Evolutionary conservation across 2,329 filamentous ascomycete genomes (phyloP).

Genomic region (Sporothrix variecibatus): DNA sequence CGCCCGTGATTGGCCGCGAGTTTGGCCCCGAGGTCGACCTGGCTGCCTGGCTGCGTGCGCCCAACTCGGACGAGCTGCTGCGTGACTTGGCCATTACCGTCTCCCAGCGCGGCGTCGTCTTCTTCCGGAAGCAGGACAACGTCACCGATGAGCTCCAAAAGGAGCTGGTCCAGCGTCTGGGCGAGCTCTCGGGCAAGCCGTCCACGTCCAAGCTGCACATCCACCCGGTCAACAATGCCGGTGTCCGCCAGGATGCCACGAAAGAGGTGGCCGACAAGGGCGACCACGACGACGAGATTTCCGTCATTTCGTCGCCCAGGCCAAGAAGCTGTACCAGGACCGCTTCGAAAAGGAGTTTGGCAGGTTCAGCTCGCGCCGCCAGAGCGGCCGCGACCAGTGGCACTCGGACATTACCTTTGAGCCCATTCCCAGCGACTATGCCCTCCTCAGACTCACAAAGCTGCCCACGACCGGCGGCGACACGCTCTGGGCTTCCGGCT

Average conservation of each 20-base stretch:
- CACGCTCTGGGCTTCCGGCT: conserved; percentile 68
- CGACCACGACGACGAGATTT: conserved; percentile 45
- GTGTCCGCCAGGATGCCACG: conserved; percentile 13
- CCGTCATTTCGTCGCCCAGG: conserved; percentile 48
- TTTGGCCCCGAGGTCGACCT: conserved; percentile 50
- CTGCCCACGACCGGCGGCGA: conserved; percentile 49
- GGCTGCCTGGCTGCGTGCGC: conserved; percentile 55
- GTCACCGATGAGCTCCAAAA: conserved; percentile 27
- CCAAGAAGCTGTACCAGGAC: conserved; percentile 27
- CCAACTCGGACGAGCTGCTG: conserved; percentile 57
- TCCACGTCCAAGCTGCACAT: conserved; percentile 54
- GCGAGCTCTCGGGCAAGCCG: conserved; percentile 39
- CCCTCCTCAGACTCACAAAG: conserved; percentile 46
- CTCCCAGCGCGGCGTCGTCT: conserved; percentile 52
- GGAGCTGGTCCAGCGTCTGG: conserved; percentile 29
- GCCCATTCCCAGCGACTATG: conserved; percentile 49
- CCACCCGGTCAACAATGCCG: conserved; percentile 44
- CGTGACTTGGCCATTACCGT: conserved; percentile 63
- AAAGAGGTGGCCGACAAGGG: conserved; percentile 13
- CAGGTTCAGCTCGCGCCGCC: conserved; percentile 19
- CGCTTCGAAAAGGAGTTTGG: background rate
- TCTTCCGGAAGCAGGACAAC: conserved; percentile 51
- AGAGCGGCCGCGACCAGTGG: conserved; percentile 38
- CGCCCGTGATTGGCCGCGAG: conserved; percentile 58
- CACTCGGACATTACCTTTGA: conserved; percentile 55